These are phyloP conservation scores for Halophytophthora batemanensis DNA, from an alignment of 352 stramenopile genomes.

Conservation along the genomic window DNA sequence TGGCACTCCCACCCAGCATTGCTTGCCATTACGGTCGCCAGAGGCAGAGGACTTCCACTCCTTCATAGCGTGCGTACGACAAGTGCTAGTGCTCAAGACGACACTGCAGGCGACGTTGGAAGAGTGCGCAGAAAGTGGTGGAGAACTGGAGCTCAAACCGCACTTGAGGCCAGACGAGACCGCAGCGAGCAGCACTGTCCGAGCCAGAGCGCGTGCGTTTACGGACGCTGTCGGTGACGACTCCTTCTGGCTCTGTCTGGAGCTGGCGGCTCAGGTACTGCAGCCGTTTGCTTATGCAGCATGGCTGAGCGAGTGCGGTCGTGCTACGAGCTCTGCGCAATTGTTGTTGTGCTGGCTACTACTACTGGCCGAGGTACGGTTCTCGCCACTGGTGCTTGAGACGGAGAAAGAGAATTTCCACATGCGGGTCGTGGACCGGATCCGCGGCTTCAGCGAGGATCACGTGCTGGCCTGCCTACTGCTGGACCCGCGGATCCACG, in stretches of 20 bases:
- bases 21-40: neutral
- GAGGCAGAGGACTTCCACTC: conserved; percentile 14
- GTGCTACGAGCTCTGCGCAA: conserved; percentile 22
- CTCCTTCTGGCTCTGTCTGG: conserved; percentile 24
- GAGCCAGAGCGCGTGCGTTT: neutral
- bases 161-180: neutral
- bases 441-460: conserved; percentile 17
- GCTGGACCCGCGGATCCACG: conserved; percentile 33
- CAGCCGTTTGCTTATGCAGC: conserved; percentile 23
- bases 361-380: conserved; percentile 9
- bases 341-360: conserved; percentile 32
- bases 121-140: conserved; percentile 1
- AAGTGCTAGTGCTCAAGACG: conserved; percentile 13
- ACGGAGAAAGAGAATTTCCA: conserved; percentile 22
- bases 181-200: neutral
- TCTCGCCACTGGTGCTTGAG: conserved; percentile 8
- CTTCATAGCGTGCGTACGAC: conserved; percentile 17
- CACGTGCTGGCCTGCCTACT: conserved; percentile 30
- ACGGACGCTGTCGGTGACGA: conserved; percentile 8
- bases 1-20: neutral
- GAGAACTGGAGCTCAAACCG: conserved; percentile 3
- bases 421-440: conserved; percentile 12
- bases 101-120: neutral
- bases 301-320: conserved; percentile 24
- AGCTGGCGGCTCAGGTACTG: conserved; percentile 13